Conservation (phyloP, 331 rosid genomes). For the Spiraea crenata region DNA sequence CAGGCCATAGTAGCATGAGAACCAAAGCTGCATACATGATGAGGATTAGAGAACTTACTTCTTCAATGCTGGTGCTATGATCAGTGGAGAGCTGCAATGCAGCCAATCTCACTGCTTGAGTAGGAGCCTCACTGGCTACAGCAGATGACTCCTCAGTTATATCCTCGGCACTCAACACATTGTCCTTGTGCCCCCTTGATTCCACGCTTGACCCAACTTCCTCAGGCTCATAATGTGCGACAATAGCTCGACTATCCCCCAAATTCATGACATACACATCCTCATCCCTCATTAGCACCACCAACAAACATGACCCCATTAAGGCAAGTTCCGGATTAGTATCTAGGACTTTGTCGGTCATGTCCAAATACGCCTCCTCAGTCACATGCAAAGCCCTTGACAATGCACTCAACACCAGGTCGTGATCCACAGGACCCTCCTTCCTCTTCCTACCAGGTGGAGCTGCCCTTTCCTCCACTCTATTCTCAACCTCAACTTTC, state of each 20-base stretch:
- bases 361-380: constrained; percentile 75
- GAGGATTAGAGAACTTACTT: constrained; percentile 48
- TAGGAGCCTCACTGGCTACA: constrained; percentile 37
- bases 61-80: constrained; percentile 92
- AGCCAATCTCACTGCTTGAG: constrained; percentile 51
- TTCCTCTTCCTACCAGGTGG: constrained; percentile 55
- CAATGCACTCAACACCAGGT: constrained; percentile 68
- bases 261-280: constrained; percentile 97
- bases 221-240: constrained; percentile 72
- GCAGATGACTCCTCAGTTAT: constrained; percentile 66
- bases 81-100: constrained; percentile 95
- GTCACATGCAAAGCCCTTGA: constrained; percentile 79
- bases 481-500: constrained; percentile 60
- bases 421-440: constrained; percentile 80
- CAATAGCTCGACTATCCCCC: constrained; percentile 95
- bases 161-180: constrained; percentile 50
- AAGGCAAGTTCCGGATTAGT: constrained; percentile 91
- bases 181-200: constrained; percentile 35
- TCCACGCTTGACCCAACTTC: constrained; percentile 47
- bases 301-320: constrained; percentile 92
- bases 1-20: constrained; percentile 2
- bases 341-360: constrained; percentile 87
- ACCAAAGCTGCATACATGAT: not conserved
- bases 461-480: constrained; percentile 45
- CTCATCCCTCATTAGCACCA: constrained; percentile 90